phyloP scores from a whole-genome alignment of 2,329 filamentous ascomycete species.

The Blastomyces parvus region DNA sequence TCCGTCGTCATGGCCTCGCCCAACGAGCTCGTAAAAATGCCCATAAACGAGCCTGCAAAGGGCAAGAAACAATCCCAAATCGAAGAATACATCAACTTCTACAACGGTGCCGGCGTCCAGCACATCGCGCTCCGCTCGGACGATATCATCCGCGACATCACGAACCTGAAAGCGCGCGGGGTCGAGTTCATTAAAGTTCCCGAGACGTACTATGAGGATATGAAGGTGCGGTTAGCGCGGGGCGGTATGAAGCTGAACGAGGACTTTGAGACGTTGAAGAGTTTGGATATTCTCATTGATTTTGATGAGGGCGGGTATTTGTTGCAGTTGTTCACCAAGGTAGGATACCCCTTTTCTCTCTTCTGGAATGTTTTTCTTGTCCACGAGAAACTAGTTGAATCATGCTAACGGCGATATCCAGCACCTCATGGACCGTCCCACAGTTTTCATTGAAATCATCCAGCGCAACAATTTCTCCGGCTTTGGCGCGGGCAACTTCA shows the following conservation, averaged over 20 bases:
- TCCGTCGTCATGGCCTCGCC: conserved; percentile 83
- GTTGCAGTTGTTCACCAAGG: conserved; percentile 63
- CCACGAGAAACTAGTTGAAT: too few species aligned
- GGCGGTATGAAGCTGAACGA: conserved; percentile 56
- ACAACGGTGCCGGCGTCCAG: conserved; percentile 80
- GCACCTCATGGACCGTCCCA: conserved; percentile 88
- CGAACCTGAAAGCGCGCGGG: conserved; percentile 70
- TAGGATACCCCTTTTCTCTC: conserved; percentile 18
- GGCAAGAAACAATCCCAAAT: conserved; percentile 92
- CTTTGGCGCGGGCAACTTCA: conserved; percentile 93
- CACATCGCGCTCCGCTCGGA: conserved; percentile 79
- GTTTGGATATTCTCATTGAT: conserved; percentile 81
- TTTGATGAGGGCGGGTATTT: conserved; percentile 90
- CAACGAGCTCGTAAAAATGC: conserved; percentile 89
- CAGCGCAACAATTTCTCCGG: conserved; percentile 84
- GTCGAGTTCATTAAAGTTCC: conserved; percentile 91
- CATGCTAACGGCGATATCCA: conserved; percentile 13
- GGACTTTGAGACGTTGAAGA: conserved; percentile 75
- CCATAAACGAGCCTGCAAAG: conserved; percentile 88
- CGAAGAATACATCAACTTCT: conserved; percentile 86
- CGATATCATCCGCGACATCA: conserved; percentile 69
- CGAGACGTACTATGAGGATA: conserved; percentile 70
- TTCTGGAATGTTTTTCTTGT: too few species aligned
- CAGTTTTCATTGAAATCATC: conserved; percentile 94
- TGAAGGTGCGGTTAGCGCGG: conserved; percentile 62